These are phyloP conservation scores for Ophiostoma triangulosporum DNA, from an alignment of 2,329 filamentous ascomycete genomes.

Conservation along the genomic window DNA sequence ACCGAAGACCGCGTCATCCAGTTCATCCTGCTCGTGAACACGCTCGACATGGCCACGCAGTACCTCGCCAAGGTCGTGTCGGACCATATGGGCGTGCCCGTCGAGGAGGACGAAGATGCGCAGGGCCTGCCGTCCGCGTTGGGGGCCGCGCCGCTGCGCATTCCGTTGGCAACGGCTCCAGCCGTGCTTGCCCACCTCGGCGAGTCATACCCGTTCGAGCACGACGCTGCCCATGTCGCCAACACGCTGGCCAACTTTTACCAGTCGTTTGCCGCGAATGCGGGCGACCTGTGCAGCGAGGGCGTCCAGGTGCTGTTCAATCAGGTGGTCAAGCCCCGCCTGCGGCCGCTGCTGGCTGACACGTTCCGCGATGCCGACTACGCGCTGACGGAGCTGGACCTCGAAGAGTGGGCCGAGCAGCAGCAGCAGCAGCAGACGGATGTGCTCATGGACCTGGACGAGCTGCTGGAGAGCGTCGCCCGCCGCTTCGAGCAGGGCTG, in stretches of 20 bases:
- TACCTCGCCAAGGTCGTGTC: constrained; percentile 80
- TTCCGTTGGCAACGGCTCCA: constrained; percentile 23
- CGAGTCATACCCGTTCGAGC: constrained; percentile 66
- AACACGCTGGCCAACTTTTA: constrained; percentile 56
- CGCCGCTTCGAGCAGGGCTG: constrained; percentile 74
- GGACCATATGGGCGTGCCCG: constrained; percentile 41
- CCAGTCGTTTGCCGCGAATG: constrained; percentile 60
- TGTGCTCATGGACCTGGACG: constrained; percentile 30
- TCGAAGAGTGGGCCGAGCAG: constrained; percentile 40
- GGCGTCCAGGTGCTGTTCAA: constrained; percentile 77
- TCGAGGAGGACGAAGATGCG: constrained; percentile 23
- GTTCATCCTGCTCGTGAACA: constrained; percentile 91
- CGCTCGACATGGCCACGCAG: constrained; percentile 80
- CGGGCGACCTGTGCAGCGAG: constrained; percentile 69
- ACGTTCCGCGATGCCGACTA: constrained; percentile 91
- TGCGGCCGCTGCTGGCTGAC: constrained; percentile 74
- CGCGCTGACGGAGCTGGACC: constrained; percentile 48
- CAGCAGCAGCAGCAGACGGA: constrained; percentile 18
- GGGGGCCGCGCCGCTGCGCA: constrained; percentile 11
- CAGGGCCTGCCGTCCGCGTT: background rate
- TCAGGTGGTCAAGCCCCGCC: constrained; percentile 70
- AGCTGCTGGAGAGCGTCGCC: constrained; percentile 53
- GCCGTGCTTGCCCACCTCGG: constrained; percentile 25
- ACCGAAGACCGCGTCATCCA: constrained; percentile 79
- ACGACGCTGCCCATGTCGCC: constrained; percentile 58